Base-by-base conservation (phyloP, 345 rosid species). In the Hibiscus trionum region DNA sequence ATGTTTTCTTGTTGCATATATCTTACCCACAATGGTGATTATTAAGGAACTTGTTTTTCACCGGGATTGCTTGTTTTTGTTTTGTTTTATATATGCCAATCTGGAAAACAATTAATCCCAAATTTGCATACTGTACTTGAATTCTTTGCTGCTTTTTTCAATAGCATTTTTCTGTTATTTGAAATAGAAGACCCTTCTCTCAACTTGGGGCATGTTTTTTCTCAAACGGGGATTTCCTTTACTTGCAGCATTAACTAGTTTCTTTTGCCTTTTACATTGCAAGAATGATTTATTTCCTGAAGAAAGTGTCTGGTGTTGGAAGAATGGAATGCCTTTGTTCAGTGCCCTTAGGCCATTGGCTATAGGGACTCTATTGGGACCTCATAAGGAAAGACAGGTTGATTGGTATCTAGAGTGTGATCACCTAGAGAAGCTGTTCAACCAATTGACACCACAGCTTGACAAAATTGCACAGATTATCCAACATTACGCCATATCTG, bases 301-400 rank as follows among this genome's bases (percentile, higher is more conserved):
- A 81, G 99, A 92, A 86, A 90, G 86, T 70, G 76, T 95, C 79
- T 87, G 96, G 97, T 90, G 78, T 77, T 95, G 99, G 99, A 86
- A 87, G 81, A 89, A 89, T 78, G 90, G 93, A 72, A 87, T 92
- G 93, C 98, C 99, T 29, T 76, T 87, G 80, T 80, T 88, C 83
- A 90, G 96, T 87, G 90, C 92, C 61, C 85, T 95, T 27, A 90
- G 97, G 82, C 84, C 80, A 72, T 84, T 95, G 88, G 93, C 96
- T 50, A 84, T 89, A 69, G 89, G 96, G 74, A 86, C 99, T 59
- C 60, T 90, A 76, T 75, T 95, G 87, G 96, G 94, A 67, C 94
- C 92, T 58, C 85, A 79, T 75, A 89, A 92, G 87, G 98, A 87
- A 80, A 88, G 73, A 72, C 90, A 90, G 78, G 86, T 92, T 72